Evolutionary conservation across 2,329 filamentous ascomycete species (phyloP).

Genomic region (Ascochyta clinopodiicola): DNA sequence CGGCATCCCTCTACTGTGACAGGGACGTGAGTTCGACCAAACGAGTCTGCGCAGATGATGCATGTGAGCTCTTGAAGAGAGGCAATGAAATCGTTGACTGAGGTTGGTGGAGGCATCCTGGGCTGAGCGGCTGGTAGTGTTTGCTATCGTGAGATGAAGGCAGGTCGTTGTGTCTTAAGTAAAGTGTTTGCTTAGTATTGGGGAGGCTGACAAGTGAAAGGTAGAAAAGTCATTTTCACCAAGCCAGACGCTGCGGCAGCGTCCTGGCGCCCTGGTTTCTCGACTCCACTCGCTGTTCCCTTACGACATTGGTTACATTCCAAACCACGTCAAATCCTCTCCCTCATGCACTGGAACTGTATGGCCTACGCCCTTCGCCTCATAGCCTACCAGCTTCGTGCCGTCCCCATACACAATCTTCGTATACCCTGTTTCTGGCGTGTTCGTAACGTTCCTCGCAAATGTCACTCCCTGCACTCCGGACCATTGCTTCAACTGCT

Average conservation of each 20-base stretch:
- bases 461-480: constrained; percentile 28
- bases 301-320: background rate
- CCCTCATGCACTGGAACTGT: constrained; percentile 27
- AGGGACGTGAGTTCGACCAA: background rate
- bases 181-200: too few species aligned
- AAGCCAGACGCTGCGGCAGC: too few species aligned
- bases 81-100: background rate
- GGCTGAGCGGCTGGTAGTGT: too few species aligned
- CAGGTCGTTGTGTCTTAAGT: too few species aligned
- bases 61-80: background rate
- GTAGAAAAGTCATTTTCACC: too few species aligned
- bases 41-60: background rate
- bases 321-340: constrained; percentile 14
- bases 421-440: constrained; percentile 33
- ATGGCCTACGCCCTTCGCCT: constrained; percentile 34
- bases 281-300: background rate
- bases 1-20: background rate
- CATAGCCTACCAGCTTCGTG: constrained; percentile 33
- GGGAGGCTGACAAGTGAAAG: too few species aligned
- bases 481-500: constrained; percentile 41
- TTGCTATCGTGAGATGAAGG: too few species aligned
- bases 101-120: too few species aligned
- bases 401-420: constrained; percentile 38
- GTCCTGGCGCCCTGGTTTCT: too few species aligned
- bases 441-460: constrained; percentile 27